These are phyloP conservation scores for Botryobasidium botryosum DNA, from an alignment of 768 basidiomycete species.

Conservation along the genomic window DNA sequence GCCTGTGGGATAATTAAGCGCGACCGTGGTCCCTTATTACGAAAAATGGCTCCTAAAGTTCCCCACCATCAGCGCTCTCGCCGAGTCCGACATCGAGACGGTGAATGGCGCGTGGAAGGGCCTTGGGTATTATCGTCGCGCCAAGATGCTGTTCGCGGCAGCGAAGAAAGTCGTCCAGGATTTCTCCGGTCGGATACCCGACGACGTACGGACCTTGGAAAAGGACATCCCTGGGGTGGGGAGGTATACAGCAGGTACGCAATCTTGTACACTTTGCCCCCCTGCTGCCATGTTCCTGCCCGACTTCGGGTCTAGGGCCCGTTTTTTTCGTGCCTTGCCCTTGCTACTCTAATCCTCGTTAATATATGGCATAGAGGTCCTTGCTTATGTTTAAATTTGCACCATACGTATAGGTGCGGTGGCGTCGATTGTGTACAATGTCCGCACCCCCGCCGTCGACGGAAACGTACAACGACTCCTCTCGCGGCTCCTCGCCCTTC, in stretches of 20 bases:
- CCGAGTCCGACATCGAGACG: constrained; percentile 59
- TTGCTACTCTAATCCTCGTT: constrained; percentile 22
- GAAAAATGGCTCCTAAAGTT: constrained; percentile 74
- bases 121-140: constrained; percentile 79
- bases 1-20: too few species aligned
- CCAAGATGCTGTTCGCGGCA: constrained; percentile 64
- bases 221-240: constrained; percentile 75
- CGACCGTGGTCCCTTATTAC: constrained; percentile 88
- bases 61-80: constrained; percentile 63
- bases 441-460: constrained; percentile 69
- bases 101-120: constrained; percentile 88
- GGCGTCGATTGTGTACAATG: constrained; percentile 71
- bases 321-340: too few species aligned
- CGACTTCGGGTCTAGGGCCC: too few species aligned
- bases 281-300: too few species aligned
- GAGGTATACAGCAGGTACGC: constrained; percentile 72
- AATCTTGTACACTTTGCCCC: background rate
- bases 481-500: constrained; percentile 63
- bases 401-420: constrained; percentile 21
- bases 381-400: background rate
- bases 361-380: constrained; percentile 16
- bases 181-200: constrained; percentile 53
- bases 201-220: constrained; percentile 67
- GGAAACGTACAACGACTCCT: constrained; percentile 82
- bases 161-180: constrained; percentile 61